A percentile compares a stretch with the other conserved stretches of the same genome.
phyloP scores from a whole-genome alignment of 257 asterid genomes.

The Rubia yunnanensis region DNA sequence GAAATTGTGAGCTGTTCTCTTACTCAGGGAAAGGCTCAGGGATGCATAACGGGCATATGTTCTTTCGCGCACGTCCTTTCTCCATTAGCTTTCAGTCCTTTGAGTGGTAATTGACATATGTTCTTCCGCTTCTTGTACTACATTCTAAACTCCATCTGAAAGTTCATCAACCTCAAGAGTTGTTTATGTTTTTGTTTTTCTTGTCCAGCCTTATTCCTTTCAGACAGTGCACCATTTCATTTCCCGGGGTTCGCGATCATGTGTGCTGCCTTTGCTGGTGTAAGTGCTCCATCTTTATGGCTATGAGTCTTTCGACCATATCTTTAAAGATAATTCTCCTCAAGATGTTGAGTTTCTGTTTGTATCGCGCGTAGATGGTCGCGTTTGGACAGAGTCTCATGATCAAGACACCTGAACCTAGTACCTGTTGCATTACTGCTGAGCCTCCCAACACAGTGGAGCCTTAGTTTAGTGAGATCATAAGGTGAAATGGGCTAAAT shows the following conservation, averaged over 20 bases:
- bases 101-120: slow-evolving; percentile 40
- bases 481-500: not conserved
- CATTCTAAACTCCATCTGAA: not conserved
- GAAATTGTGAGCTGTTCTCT: not conserved
- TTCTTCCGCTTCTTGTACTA: not conserved
- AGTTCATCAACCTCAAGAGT: not conserved
- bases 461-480: slow-evolving; percentile 23
- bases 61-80: slow-evolving; percentile 65
- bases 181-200: not conserved
- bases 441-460: slow-evolving; percentile 22
- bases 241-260: slow-evolving; percentile 89
- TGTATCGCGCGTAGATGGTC: slow-evolving; percentile 44
- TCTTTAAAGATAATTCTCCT: not conserved
- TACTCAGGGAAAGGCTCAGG: slow-evolving; percentile 81
- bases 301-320: too few relatives aligned
- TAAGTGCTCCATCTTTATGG: slow-evolving; percentile 35
- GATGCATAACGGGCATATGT: slow-evolving; percentile 75
- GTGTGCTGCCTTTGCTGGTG: slow-evolving; percentile 64
- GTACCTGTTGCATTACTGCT: slow-evolving; percentile 16
- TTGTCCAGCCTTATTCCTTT: slow-evolving; percentile 55
- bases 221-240: slow-evolving; percentile 69
- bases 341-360: not conserved
- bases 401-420: slow-evolving; percentile 36
- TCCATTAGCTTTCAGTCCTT: slow-evolving; percentile 78
- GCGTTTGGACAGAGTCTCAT: slow-evolving; percentile 59